phyloP scores from a whole-genome alignment of 305 asterid genomes.

The Solanum aculeatissimum region DNA sequence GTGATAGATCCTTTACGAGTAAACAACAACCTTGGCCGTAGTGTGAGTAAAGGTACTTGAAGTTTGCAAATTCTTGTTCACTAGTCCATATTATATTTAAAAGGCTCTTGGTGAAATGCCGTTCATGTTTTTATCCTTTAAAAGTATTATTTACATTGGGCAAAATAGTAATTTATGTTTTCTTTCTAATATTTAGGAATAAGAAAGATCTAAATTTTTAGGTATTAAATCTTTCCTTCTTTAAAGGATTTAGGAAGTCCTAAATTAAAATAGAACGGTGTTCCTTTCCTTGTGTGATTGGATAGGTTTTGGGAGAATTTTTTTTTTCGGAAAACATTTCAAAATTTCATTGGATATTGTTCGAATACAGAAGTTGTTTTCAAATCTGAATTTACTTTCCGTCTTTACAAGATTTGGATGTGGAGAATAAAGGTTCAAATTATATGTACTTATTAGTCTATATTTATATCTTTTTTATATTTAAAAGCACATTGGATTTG shows the following conservation, averaged over 20 bases:
- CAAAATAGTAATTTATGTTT: background rate
- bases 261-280: background rate
- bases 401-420: background rate
- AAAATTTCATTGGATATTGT: background rate
- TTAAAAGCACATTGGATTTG: background rate
- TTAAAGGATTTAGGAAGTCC: background rate
- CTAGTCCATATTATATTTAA: background rate
- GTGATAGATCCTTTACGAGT: conserved; percentile 88
- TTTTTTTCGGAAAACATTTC: background rate
- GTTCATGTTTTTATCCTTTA: background rate
- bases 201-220: background rate
- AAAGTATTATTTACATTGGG: background rate
- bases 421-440: background rate
- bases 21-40: conserved; percentile 95
- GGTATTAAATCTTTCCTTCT: background rate
- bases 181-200: background rate
- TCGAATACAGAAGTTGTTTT: background rate
- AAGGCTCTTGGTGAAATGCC: background rate
- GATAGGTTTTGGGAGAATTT: background rate
- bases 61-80: background rate
- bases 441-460: background rate
- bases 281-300: background rate
- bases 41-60: conserved; percentile 84
- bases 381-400: background rate
- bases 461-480: background rate